phyloP scores from a whole-genome alignment of 352 stramenopile species.

The Globisporangium cederbergense region DNA sequence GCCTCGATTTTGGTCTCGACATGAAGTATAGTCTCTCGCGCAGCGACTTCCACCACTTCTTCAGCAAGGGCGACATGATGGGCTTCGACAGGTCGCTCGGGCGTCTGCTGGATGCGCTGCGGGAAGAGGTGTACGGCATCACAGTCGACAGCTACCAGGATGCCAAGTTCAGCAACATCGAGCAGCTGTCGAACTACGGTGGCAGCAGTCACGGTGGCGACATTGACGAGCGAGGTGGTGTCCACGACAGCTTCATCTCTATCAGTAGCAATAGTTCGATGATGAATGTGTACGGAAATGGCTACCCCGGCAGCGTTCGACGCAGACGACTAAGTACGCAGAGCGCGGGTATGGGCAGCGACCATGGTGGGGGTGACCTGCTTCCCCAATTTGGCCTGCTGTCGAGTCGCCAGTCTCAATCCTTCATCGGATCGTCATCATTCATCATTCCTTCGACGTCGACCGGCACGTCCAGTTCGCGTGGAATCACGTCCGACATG shows the following conservation, averaged over 20 bases:
- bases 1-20: constrained; percentile 60
- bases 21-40: constrained; percentile 80
- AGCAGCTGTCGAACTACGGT: constrained; percentile 22
- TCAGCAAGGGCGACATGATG: constrained; percentile 75
- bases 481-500: constrained; percentile 51
- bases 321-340: constrained; percentile 23
- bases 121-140: constrained; percentile 70
- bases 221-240: constrained; percentile 27
- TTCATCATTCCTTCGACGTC: constrained; percentile 5
- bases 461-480: constrained; percentile 17
- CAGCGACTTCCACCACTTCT: constrained; percentile 81
- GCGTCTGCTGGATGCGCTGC: constrained; percentile 48
- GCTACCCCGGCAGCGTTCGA: constrained; percentile 17
- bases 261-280: constrained; percentile 13
- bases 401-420: constrained; percentile 34
- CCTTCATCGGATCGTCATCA: constrained; percentile 32
- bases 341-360: constrained; percentile 26
- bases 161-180: constrained; percentile 20
- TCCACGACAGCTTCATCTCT: constrained; percentile 39
- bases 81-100: constrained; percentile 64
- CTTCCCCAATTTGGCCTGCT: constrained; percentile 34
- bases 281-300: constrained; percentile 8
- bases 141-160: constrained; percentile 27
- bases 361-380: constrained; percentile 21
- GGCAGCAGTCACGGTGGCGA: constrained; percentile 19